A percentile compares a stretch with the other conserved stretches of the same genome.
These are phyloP conservation scores for Spathaspora girioi DNA, from an alignment of 805 yeast genomes.

Conservation along the genomic window DNA sequence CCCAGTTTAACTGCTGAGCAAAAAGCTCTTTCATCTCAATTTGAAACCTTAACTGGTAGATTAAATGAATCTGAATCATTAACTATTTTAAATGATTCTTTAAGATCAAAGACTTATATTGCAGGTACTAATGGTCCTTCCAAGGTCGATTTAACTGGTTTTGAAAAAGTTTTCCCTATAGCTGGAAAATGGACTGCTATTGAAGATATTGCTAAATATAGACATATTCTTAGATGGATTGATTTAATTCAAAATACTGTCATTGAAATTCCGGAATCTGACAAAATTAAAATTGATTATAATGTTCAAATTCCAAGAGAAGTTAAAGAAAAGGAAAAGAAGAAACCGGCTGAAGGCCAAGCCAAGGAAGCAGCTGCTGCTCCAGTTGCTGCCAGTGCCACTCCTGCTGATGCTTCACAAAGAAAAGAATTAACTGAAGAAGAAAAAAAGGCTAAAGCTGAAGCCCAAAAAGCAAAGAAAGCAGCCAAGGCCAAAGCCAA, in stretches of 20 bases:
- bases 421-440: slow-evolving; percentile 31
- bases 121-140: slow-evolving; percentile 58
- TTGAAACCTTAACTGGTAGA: slow-evolving; percentile 68
- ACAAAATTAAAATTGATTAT: slow-evolving; percentile 53
- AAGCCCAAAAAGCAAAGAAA: slow-evolving; percentile 60
- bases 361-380: slow-evolving; percentile 43
- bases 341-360: slow-evolving; percentile 40
- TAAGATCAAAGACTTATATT: slow-evolving; percentile 69
- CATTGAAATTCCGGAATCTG: slow-evolving; percentile 48
- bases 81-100: slow-evolving; percentile 57
- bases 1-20: slow-evolving; percentile 42
- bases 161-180: slow-evolving; percentile 60
- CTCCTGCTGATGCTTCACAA: neutral
- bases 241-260: slow-evolving; percentile 77
- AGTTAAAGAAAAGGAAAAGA: slow-evolving; percentile 64
- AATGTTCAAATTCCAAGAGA: slow-evolving; percentile 72
- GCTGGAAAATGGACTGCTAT: slow-evolving; percentile 52
- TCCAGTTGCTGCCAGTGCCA: slow-evolving; percentile 8
- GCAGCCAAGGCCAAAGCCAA: slow-evolving; percentile 62
- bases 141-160: slow-evolving; percentile 67
- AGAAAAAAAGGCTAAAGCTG: slow-evolving; percentile 44
- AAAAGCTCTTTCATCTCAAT: slow-evolving; percentile 73
- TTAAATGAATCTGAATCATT: slow-evolving; percentile 45
- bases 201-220: slow-evolving; percentile 55
- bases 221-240: slow-evolving; percentile 92